These are phyloP conservation scores for Lycium ferocissimum DNA, from an alignment of 257 asterid species.

Conservation along the genomic window DNA sequence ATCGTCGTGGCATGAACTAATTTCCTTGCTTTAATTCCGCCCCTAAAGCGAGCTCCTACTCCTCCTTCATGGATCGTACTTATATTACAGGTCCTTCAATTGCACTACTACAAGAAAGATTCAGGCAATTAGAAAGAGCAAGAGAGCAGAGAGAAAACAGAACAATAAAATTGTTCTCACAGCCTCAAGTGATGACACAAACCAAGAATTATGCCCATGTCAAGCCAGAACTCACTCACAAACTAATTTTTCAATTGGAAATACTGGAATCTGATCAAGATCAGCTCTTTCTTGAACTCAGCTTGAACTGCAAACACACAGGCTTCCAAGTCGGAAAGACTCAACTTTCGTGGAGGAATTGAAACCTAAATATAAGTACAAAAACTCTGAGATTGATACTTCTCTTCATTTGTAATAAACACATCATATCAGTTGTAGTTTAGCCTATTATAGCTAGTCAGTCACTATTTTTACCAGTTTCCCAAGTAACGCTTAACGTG, in stretches of 20 bases:
- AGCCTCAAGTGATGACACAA: constrained; percentile 24
- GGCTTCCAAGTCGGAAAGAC: neutral
- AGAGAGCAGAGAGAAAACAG: constrained; percentile 39
- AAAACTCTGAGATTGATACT: constrained; percentile 42
- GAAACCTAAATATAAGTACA: constrained; percentile 20
- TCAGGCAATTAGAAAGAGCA: constrained; percentile 41
- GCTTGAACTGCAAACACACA: constrained; percentile 32
- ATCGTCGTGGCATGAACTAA: neutral
- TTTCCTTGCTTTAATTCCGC: neutral
- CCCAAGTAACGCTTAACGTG: neutral
- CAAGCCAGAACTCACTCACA: neutral
- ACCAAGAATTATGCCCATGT: neutral
- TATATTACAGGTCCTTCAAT: constrained; percentile 40
- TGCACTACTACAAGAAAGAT: constrained; percentile 47
- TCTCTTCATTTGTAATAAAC: constrained; percentile 45
- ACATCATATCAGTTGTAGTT: neutral
- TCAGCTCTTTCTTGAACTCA: constrained; percentile 32
- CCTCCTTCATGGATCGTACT: constrained; percentile 36
- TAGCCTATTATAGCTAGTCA: neutral
- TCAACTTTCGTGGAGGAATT: constrained; percentile 5
- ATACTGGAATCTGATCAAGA: constrained; percentile 25
- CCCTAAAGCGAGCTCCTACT: neutral
- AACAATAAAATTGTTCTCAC: constrained; percentile 22
- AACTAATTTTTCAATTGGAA: neutral
- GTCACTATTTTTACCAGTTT: neutral